Percentiles rank a stretch among this genome's conserved stretches.
phyloP scores from a whole-genome alignment of 2,329 filamentous ascomycete genomes.

The Xylariomycetidae sp. region DNA sequence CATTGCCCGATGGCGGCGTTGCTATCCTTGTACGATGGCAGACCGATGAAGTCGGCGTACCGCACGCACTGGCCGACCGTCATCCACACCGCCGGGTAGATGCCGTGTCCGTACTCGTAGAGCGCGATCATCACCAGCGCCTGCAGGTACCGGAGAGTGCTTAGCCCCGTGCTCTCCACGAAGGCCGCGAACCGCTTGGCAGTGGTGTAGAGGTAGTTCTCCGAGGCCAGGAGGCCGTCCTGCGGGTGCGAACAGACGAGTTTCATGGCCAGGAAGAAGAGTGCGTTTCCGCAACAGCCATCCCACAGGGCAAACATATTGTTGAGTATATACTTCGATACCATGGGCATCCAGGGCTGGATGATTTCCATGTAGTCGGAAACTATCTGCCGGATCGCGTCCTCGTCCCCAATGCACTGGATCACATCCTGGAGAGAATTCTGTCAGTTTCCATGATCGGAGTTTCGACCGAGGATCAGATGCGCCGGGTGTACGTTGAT shows the following conservation, averaged over 20 bases:
- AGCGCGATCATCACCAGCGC: constrained; percentile 40
- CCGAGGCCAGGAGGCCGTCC: constrained; percentile 29
- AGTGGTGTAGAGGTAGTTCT: constrained; percentile 35
- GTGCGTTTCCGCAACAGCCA: constrained; percentile 39
- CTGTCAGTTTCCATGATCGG: no score
- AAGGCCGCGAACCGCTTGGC: constrained; percentile 37
- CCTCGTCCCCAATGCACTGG: constrained; percentile 32
- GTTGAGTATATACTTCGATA: constrained; percentile 41
- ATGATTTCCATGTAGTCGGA: constrained; percentile 38
- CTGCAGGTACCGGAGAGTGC: constrained; percentile 40
- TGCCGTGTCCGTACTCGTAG: constrained; percentile 44
- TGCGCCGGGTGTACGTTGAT: no score
- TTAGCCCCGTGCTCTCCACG: constrained; percentile 36
- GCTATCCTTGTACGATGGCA: constrained; percentile 32
- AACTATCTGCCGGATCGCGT: constrained; percentile 32
- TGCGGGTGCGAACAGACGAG: constrained; percentile 33
- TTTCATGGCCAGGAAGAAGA: constrained; percentile 46
- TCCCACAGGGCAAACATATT: constrained; percentile 37
- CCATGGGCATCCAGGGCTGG: constrained; percentile 43
- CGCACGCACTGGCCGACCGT: constrained; percentile 39
- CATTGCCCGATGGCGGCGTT: constrained; percentile 32
- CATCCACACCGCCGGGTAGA: constrained; percentile 47
- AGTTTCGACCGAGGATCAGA: no score
- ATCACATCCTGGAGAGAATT: constrained; percentile 34
- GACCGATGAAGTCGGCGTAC: constrained; percentile 40